phyloP scores from a whole-genome alignment of 495 filamentous ascomycete species.

The Articulospora tetracladia region DNA sequence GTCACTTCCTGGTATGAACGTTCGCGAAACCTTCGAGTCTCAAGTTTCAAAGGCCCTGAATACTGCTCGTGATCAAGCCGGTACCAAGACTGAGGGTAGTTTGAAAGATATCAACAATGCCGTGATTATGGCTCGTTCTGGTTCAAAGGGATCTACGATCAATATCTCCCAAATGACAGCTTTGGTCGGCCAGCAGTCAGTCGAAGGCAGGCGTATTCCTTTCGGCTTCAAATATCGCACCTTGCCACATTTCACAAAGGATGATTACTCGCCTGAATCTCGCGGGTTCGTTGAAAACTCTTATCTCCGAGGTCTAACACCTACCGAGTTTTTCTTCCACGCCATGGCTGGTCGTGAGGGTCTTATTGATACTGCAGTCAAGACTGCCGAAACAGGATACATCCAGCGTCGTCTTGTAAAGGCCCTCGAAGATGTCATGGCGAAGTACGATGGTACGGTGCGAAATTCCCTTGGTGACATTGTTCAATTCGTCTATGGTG shows the following conservation, averaged over 20 bases:
- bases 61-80: slow-evolving; percentile 91
- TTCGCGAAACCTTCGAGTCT: slow-evolving; percentile 96
- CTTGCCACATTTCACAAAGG: slow-evolving; percentile 96
- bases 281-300: slow-evolving; percentile 99
- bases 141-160: slow-evolving; percentile 96
- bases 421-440: slow-evolving; percentile 94
- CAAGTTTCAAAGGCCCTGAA: slow-evolving; percentile 92
- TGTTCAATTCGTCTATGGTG: slow-evolving; percentile 96
- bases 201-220: slow-evolving; percentile 98
- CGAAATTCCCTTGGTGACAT: slow-evolving; percentile 96
- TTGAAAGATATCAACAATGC: slow-evolving; percentile 95
- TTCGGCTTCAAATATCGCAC: slow-evolving; percentile 99
- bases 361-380: slow-evolving; percentile 99
- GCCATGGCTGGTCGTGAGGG: slow-evolving; percentile 99
- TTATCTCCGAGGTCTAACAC: slow-evolving; percentile 92
- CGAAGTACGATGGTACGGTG: slow-evolving; percentile 96
- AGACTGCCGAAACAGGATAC: slow-evolving; percentile 98
- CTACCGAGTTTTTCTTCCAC: slow-evolving; percentile 98
- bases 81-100: slow-evolving; percentile 84
- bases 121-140: slow-evolving; percentile 90
- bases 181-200: slow-evolving; percentile 92
- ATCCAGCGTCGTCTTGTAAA: slow-evolving; percentile 98
- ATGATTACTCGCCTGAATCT: slow-evolving; percentile 96
- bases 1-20: slow-evolving; percentile 90
- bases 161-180: slow-evolving; percentile 99